phyloP scores from a whole-genome alignment of 345 rosid species.

The Orychophragmus violaceus region DNA sequence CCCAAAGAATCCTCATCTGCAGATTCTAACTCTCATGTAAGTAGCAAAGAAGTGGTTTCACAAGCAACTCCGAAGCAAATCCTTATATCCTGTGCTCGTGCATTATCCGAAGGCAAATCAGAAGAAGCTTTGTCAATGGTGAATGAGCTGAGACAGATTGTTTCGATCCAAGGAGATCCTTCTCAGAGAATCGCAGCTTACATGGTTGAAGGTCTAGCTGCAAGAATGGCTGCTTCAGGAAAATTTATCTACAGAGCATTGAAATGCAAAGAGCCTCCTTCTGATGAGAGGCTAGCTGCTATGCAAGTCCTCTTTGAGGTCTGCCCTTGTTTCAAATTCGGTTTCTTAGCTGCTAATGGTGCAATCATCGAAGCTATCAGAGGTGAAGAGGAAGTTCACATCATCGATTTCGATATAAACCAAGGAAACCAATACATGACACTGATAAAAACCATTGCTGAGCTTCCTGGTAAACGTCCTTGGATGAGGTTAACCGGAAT shows the following conservation, averaged over 20 bases:
- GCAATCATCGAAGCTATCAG: constrained; percentile 70
- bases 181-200: constrained; percentile 91
- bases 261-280: constrained; percentile 97
- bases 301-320: constrained; percentile 97
- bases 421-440: constrained; percentile 96
- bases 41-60: constrained; percentile 56
- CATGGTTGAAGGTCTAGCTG: constrained; percentile 99
- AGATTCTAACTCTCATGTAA: constrained; percentile 66
- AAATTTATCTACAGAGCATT: constrained; percentile 74
- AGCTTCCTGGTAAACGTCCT: constrained; percentile 44
- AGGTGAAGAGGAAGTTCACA: constrained; percentile 72
- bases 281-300: constrained; percentile 90
- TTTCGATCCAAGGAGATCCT: constrained; percentile 94
- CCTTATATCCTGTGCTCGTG: constrained; percentile 71
- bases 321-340: constrained; percentile 96
- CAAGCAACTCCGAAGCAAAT: constrained; percentile 58
- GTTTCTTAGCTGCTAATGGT: constrained; percentile 88
- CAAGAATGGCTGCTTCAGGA: constrained; percentile 89
- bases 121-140: constrained; percentile 60
- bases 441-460: constrained; percentile 64
- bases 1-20: constrained; percentile 79
- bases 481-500: constrained; percentile 77
- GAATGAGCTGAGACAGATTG: constrained; percentile 64
- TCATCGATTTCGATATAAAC: constrained; percentile 85
- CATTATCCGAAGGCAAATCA: constrained; percentile 57